Conservation (phyloP, 768 basidiomycete genomes). For the Russula brevipes region DNA sequence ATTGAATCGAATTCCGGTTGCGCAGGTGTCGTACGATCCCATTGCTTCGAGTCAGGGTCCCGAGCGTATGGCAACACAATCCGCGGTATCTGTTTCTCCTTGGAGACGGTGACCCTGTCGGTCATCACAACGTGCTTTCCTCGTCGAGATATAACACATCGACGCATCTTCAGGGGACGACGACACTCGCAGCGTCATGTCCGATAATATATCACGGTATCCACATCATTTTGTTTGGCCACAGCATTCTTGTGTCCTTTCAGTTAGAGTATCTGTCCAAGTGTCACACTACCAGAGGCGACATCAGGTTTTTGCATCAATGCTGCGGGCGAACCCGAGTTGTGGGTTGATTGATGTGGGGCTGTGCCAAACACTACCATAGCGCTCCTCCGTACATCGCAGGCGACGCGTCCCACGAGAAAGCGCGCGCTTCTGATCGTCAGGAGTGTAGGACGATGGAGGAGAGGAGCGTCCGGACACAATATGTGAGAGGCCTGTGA, state of each 20-base stretch:
- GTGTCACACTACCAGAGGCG: neutral
- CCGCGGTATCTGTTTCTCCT: neutral
- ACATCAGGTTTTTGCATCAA: neutral
- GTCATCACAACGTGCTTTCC: too few species aligned
- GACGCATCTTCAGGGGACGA: neutral
- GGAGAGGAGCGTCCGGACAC: too few species aligned
- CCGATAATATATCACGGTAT: neutral
- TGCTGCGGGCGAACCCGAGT: neutral
- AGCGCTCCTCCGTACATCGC: too few species aligned
- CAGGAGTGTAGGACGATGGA: too few species aligned
- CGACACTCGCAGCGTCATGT: too few species aligned
- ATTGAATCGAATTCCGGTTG: neutral
- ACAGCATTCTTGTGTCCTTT: neutral
- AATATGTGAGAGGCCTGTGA: too few species aligned
- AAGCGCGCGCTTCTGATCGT: too few species aligned
- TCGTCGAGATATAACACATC: too few species aligned
- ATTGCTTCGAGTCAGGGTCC: neutral
- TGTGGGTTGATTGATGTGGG: slow-evolving; percentile 4
- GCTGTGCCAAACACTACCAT: slow-evolving; percentile 3
- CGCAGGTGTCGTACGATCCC: neutral
- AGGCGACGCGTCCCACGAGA: neutral
- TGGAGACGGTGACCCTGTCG: slow-evolving; percentile 3
- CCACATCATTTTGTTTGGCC: neutral
- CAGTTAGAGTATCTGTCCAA: neutral
- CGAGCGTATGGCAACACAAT: neutral